Conservation (phyloP, 371 early-diverging fungal genomes). For the Mucor indicus region DNA sequence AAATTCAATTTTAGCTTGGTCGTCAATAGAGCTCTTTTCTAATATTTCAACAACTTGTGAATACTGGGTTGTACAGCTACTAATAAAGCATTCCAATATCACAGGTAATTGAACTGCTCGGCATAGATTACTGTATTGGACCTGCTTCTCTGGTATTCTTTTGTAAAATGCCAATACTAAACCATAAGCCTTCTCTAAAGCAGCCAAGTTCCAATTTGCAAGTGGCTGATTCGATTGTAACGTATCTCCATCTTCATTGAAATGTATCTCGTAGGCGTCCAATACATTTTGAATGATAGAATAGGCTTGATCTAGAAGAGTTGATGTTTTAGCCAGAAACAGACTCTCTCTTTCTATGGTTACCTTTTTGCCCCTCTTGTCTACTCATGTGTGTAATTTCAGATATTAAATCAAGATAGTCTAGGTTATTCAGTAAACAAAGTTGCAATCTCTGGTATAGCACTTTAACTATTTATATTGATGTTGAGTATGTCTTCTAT, state of each 20-base stretch:
- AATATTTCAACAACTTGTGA: slow-evolving; percentile 10
- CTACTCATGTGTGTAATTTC: slow-evolving; percentile 25
- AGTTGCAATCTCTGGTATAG: slow-evolving; percentile 14
- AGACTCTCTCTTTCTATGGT: neutral
- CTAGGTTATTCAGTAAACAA: slow-evolving; percentile 32
- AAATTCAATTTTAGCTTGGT: slow-evolving; percentile 13
- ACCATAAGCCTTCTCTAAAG: slow-evolving; percentile 30
- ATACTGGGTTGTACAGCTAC: slow-evolving; percentile 28
- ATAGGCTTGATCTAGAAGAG: slow-evolving; percentile 23
- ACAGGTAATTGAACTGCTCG: slow-evolving; percentile 40
- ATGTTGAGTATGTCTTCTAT: neutral
- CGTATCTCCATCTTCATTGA: slow-evolving; percentile 3
- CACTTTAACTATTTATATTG: slow-evolving; percentile 2
- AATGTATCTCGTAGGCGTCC: slow-evolving; percentile 15
- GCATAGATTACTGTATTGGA: slow-evolving; percentile 30
- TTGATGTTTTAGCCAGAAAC: too few relatives aligned
- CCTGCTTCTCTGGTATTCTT: slow-evolving; percentile 18
- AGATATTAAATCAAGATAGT: slow-evolving; percentile 36
- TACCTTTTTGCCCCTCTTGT: slow-evolving; percentile 17
- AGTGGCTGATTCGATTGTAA: slow-evolving; percentile 1
- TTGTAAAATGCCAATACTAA: slow-evolving; percentile 26
- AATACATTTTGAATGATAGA: slow-evolving; percentile 18
- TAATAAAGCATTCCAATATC: slow-evolving; percentile 39
- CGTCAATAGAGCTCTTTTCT: slow-evolving; percentile 8
- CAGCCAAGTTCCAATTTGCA: slow-evolving; percentile 28